Base-by-base conservation (phyloP, 257 asterid species). In the Jacaranda mimosifolia region DNA sequence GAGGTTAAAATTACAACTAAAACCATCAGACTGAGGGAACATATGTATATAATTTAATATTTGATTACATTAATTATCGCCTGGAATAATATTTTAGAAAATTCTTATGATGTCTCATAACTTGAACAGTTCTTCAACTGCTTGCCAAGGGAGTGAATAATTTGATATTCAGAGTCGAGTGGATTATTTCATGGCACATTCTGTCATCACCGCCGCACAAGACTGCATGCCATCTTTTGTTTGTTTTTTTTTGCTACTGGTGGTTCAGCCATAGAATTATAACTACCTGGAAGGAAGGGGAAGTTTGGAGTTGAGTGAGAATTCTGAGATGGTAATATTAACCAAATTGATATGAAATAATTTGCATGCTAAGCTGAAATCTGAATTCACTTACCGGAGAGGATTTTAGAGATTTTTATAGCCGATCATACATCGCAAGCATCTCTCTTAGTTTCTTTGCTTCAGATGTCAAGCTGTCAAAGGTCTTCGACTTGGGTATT, bases 361-460 rank as follows among this genome's bases (percentile, higher is more conserved):
- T 46, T 14, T 3, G 42, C 48, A 26, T 48, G 35, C n/a, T 43
- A n/a, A 32, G 65, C 58, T 51, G 68, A 49, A 70, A 40, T 21
- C 45, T 59, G 64, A 73, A 48, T 40, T 70, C 81, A 67, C 80
- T 76, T 77, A 76, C 80, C 83, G 35, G 46, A 45, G 10, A 46
- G 65, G 53, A 67, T 56, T 21, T 49, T 32, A 42, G 38, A 15
- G 58, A 51, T 19, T 42, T 8, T 82, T 77, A 89, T 43, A 85
- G 39, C 53, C 99, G 91, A 39, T 97, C 98, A 75, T 93, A 91
- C 77, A 84, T 87, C 57, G 48, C 65, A 51, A 93, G 88, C 92
- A 96, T 69, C 17, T 85, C 92, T 79, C 88, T 81, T 6, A 96
- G 90, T 78, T 83, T 86, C 74, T 86, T 74, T 64, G 97, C 96